Conservation (phyloP, 2,329 filamentous ascomycete genomes). For the Fusarium avenaceum region DNA sequence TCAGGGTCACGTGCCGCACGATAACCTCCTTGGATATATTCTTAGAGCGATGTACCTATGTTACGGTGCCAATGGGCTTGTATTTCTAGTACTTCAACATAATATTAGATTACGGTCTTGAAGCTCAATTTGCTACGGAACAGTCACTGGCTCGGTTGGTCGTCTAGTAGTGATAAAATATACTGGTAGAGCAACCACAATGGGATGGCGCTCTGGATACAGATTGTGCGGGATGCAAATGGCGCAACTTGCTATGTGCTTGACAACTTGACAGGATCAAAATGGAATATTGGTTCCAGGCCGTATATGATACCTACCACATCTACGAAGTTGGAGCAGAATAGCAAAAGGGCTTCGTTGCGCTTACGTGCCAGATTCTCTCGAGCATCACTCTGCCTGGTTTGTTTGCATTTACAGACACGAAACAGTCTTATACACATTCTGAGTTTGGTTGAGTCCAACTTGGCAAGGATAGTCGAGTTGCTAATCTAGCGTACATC, state of each 20-base stretch:
- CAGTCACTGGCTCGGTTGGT: neutral
- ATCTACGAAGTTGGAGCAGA: neutral
- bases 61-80: neutral
- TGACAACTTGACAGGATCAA: neutral
- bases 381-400: too few species aligned
- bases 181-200: neutral
- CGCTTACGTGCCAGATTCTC: too few species aligned
- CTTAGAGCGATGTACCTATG: too few species aligned
- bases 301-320: neutral
- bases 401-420: too few species aligned
- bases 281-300: neutral
- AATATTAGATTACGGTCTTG: neutral
- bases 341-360: too few species aligned
- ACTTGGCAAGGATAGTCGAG: neutral
- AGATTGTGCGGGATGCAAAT: neutral
- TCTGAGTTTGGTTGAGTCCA: neutral
- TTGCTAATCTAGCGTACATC: neutral
- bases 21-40: neutral
- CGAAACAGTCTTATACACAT: too few species aligned
- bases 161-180: neutral
- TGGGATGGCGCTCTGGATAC: neutral
- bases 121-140: neutral
- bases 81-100: neutral
- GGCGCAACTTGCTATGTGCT: neutral
- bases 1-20: conserved; percentile 20